Conservation (phyloP, 805 yeast species). For the Debaryomyces maramus region DNA sequence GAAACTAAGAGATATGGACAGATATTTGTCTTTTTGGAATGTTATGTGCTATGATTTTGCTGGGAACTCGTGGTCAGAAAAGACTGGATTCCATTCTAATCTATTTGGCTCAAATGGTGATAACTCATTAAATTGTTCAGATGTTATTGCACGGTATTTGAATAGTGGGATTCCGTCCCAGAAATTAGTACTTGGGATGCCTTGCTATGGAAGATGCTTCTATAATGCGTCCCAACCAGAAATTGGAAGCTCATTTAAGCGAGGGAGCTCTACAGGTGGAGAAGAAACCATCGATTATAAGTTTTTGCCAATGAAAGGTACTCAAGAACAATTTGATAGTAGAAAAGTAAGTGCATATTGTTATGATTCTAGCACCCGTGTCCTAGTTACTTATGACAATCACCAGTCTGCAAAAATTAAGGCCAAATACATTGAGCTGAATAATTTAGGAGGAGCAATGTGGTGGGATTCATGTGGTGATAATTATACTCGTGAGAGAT, state of each 20-base stretch:
- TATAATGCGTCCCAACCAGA: slow-evolving; percentile 33
- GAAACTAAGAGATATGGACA: slow-evolving; percentile 55
- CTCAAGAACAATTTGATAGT: slow-evolving; percentile 47
- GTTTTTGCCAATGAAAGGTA: slow-evolving; percentile 45
- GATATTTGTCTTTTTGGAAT: slow-evolving; percentile 68
- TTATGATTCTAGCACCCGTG: slow-evolving; percentile 35
- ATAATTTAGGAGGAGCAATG: slow-evolving; percentile 76
- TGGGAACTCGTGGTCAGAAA: slow-evolving; percentile 67
- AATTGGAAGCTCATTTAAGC: slow-evolving; percentile 41
- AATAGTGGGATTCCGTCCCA: slow-evolving; percentile 40
- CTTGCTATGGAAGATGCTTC: slow-evolving; percentile 66
- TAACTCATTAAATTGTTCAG: slow-evolving; percentile 47
- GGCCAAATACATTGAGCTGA: slow-evolving; percentile 53
- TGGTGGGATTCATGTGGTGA: slow-evolving; percentile 97
- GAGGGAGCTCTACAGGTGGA: slow-evolving; percentile 36
- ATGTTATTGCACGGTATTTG: slow-evolving; percentile 47
- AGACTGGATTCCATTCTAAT: slow-evolving; percentile 70
- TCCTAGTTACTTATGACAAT: slow-evolving; percentile 68
- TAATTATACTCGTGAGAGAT: slow-evolving; percentile 27
- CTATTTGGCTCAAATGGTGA: slow-evolving; percentile 45
- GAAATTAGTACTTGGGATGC: slow-evolving; percentile 81
- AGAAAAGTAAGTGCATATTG: slow-evolving; percentile 52
- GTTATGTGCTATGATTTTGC: slow-evolving; percentile 89
- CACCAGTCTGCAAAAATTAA: slow-evolving; percentile 52
- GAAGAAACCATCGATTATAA: slow-evolving; percentile 54